Percentiles rank a stretch among this genome's conserved stretches.
Evolutionary conservation across 2,329 filamentous ascomycete species (phyloP).

Genomic region (Parasarocladium wereldwijsianum): DNA sequence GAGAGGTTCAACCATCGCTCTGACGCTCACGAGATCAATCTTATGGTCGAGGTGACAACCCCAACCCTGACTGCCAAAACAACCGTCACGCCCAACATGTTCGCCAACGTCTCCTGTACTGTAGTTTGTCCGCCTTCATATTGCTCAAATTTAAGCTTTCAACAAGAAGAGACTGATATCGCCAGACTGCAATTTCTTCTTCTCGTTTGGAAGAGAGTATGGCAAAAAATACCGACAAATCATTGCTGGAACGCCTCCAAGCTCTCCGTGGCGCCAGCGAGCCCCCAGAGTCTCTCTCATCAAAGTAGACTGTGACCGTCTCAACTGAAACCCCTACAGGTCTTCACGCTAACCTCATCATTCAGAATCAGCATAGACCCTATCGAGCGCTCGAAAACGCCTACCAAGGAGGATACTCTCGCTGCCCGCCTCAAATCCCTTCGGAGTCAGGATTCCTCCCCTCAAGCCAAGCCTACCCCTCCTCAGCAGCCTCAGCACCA

Average conservation of each 20-base stretch:
- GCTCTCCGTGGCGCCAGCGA: conserved; percentile 25
- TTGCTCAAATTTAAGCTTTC: no score
- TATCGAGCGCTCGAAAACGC: conserved; percentile 26
- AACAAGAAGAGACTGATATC: no score
- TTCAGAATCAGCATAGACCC: conserved; percentile 18
- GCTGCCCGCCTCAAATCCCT: conserved; percentile 36
- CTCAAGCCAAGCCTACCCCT: conserved; percentile 7
- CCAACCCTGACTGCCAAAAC: no score
- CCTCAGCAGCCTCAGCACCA: conserved; percentile 1
- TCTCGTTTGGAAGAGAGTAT: no score
- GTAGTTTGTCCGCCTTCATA: no score
- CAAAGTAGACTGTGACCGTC: conserved; percentile 1
- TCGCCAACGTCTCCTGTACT: no score
- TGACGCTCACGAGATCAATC: no score
- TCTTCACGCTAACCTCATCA: no score
- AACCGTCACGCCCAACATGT: no score
- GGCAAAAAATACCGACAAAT: conserved; percentile 25
- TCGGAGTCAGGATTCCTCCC: conserved; percentile 22
- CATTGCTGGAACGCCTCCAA: conserved; percentile 37
- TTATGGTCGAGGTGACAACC: no score
- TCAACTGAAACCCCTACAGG: not conserved
- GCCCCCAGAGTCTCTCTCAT: conserved; percentile 16
- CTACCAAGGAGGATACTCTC: conserved; percentile 34
- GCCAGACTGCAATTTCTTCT: no score
- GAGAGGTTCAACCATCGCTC: no score